Evolutionary conservation across 78 protist species (phyloP), one percentile per base, ranked within the genome.

Genomic region (Dictyostelium intermedium): DNA sequence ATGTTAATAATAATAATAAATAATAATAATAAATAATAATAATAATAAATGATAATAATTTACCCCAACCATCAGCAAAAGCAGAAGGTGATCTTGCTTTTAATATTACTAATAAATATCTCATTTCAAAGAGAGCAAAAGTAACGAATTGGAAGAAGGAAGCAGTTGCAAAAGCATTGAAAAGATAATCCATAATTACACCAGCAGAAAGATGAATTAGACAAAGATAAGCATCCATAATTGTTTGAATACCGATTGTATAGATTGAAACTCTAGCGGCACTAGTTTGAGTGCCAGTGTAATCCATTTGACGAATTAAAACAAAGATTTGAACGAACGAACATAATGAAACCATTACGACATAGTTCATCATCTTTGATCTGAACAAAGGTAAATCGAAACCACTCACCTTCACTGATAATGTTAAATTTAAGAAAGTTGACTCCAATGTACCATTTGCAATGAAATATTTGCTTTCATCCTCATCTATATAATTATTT

Each of bases 121-220:
- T 72, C 95, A 96, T 95, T 72, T 96, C 97, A 70, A 96, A 95
- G n/a, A 97, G 72, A 63, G 96, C 72, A 70, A 97, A 97, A 9
- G 91, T 72, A 23, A 91, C 45, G 74, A 97, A 91, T 76, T 97
- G 87, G 91, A 96, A 92, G 78, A 97, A 97, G 25, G 98, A 95
- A 18, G 91, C 95, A 0, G 95, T 91, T 14, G 97, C 93, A 32
- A 97, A 97, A n/a, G 96, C 97, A 47, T 95, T 91, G 92, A 97
- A 96, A 56, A 95, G 23, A 2, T 61, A 60, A 50, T 94, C 97
- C 13, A 87, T 76, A 16, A 95, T 20, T 3, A 97, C 53, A 35
- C 94, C 97, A 23, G 93, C 87, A 5, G 96, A 81, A 32, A 96
- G 61, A 91, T 97, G 98, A 18, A 97, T n/a, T 25, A 96, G 81